Evolutionary conservation across 2,329 filamentous ascomycete genomes (phyloP), one percentile per base, ranked within the genome.

Genomic region (Neopestalotiopsis rosae): DNA sequence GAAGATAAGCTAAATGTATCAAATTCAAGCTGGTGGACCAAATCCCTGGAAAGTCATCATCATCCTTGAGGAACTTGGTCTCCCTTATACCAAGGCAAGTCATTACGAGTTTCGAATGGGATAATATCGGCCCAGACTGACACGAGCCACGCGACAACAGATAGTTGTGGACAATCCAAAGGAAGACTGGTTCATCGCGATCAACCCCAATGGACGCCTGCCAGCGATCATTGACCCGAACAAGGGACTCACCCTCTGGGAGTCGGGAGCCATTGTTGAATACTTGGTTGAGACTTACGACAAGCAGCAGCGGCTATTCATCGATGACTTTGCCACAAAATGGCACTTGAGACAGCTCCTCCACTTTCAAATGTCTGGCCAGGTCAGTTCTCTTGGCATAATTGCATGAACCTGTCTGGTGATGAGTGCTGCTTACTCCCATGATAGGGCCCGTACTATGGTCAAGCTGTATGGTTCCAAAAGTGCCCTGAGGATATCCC

Each of bases 401-500:
- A 69, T 13, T 56, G 17, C 49, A 17, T 17, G 9, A 56, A 56
- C 2, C 3, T 28, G 24, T 14, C 20, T 7, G 49, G 6, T 17
- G 74, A 75, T 76, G 56, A 78, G 20, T 56, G 3, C 79, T 1
- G 83, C 83, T 7, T 83, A 86, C 5, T 2, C 9, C 2, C 13
- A 24, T 56, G 20, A 56, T 4, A 56, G 71, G 84, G 83, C 0
- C 84, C 84, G 0, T 86, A 86, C 72, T 86, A 80, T 69, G 85
- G 84, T 13, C 84, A 86, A 72, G 76, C 76, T 0, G 76, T 75
- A 32, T 86, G 82, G 83, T 85, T 83, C 74, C 73, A 59, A 13
- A 28, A 66, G 5, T 81, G 70, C 34, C 85, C 28, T 17, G 20
- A 86, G 73, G 65, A 70, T 56, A 42, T 73, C 1, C 56, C 65